Conservation (phyloP, 352 stramenopile species). For the Plasmopara viticola region DNA sequence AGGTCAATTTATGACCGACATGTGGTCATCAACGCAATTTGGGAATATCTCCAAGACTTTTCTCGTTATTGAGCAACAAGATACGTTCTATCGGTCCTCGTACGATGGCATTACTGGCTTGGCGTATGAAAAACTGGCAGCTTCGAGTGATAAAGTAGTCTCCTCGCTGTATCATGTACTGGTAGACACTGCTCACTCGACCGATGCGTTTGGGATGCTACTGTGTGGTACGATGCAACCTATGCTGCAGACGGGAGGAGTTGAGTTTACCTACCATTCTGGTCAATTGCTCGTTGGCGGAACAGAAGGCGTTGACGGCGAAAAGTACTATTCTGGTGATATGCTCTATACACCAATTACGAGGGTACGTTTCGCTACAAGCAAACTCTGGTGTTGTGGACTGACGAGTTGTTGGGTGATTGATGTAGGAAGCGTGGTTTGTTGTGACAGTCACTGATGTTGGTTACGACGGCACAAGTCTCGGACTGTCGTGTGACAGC, state of each 20-base stretch:
- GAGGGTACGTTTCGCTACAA: constrained; percentile 19
- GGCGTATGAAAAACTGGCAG: constrained; percentile 49
- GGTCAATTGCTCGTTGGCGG: constrained; percentile 64
- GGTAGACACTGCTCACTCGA: constrained; percentile 29
- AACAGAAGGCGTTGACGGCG: constrained; percentile 42
- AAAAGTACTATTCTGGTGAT: constrained; percentile 52
- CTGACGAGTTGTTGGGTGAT: constrained; percentile 1
- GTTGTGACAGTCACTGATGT: constrained; percentile 72
- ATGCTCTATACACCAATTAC: constrained; percentile 79
- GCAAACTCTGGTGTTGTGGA: not conserved
- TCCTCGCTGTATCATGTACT: constrained; percentile 57
- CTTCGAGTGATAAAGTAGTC: constrained; percentile 32
- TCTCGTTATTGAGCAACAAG: constrained; percentile 64
- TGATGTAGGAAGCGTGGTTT: constrained; percentile 67
- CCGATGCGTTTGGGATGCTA: constrained; percentile 67
- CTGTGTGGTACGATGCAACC: constrained; percentile 77
- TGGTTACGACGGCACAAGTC: constrained; percentile 50
- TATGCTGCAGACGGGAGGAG: constrained; percentile 30
- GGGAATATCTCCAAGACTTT: constrained; percentile 57
- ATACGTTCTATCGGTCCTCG: constrained; percentile 63
- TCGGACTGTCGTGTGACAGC: constrained; percentile 50
- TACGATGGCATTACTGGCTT: constrained; percentile 79
- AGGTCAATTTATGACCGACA: constrained; percentile 65
- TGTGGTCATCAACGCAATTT: constrained; percentile 52
- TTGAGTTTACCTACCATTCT: constrained; percentile 47